These are phyloP conservation scores for Cercospora sp. DNA, from an alignment of 2,329 filamentous ascomycete species.

Conservation along the genomic window DNA sequence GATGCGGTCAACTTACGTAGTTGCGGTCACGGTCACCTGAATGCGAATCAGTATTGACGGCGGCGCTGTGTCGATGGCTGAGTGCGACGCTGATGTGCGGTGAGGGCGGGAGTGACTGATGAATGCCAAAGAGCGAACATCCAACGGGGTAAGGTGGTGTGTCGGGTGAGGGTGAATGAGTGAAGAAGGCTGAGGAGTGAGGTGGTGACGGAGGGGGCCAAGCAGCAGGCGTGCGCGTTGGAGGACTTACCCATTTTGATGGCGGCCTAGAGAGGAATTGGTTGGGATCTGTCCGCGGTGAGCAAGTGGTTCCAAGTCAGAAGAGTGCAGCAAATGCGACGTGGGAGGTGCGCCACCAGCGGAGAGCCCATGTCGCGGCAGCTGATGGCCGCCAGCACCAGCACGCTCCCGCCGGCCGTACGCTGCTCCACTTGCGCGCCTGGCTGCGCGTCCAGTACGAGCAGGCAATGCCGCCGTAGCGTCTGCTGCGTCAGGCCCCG, in stretches of 20 bases:
- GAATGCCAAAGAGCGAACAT: conserved; percentile 9
- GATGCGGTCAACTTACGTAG: conserved; percentile 21
- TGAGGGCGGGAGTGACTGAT: not conserved
- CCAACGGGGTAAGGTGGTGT: not conserved
- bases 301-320: conserved; percentile 15
- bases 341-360: conserved; percentile 17
- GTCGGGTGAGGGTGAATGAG: conserved; percentile 5
- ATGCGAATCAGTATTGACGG: conserved; percentile 4
- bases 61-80: not conserved
- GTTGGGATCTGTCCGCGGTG: conserved; percentile 15
- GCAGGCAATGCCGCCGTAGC: not conserved
- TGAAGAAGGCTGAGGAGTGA: not conserved
- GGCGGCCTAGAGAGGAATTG: conserved; percentile 10
- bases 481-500: not conserved
- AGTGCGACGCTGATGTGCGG: not conserved
- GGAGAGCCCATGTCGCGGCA: conserved; percentile 4
- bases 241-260: conserved; percentile 21
- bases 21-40: conserved; percentile 23
- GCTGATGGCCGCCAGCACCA: not conserved
- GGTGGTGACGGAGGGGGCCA: not conserved
- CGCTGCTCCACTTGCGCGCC: conserved; percentile 2
- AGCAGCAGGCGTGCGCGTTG: not conserved
- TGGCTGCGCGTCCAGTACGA: not conserved
- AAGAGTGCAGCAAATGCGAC: conserved; percentile 14
- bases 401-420: conserved; percentile 2